Evolutionary conservation across 768 basidiomycete species (phyloP).

Genomic region (Naganishia vaughanmartiniae): DNA sequence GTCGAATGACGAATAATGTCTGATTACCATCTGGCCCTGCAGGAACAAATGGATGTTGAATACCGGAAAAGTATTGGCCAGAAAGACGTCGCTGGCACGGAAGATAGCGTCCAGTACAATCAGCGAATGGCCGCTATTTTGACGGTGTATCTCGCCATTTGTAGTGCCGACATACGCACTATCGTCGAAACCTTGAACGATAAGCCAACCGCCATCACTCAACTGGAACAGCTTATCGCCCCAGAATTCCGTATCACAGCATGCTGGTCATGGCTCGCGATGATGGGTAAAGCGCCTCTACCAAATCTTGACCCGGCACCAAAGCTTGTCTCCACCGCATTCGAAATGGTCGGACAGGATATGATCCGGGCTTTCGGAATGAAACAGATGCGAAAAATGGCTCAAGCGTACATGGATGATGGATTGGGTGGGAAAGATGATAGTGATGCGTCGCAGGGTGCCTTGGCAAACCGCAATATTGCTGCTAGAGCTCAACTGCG

Average conservation of each 20-base stretch:
- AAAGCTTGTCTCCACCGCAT: constrained; percentile 38
- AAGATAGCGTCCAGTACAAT: constrained; percentile 63
- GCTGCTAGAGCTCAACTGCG: constrained; percentile 24
- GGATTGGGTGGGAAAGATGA: constrained; percentile 35
- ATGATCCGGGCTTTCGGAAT: constrained; percentile 37
- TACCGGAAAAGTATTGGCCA: constrained; percentile 54
- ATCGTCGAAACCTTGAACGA: constrained; percentile 34
- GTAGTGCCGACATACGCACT: constrained; percentile 52
- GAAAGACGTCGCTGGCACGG: constrained; percentile 52
- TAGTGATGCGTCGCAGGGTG: constrained; percentile 4
- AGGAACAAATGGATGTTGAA: constrained; percentile 52
- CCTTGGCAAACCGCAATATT: constrained; percentile 15
- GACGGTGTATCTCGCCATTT: constrained; percentile 79
- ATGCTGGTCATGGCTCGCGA: constrained; percentile 46
- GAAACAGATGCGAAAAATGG: constrained; percentile 42
- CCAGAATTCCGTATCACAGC: constrained; percentile 38
- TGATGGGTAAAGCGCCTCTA: constrained; percentile 36
- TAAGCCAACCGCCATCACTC: constrained; percentile 36
- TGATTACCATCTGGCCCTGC: neutral
- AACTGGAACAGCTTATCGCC: constrained; percentile 38
- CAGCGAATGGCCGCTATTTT: constrained; percentile 72
- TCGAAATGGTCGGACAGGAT: constrained; percentile 38
- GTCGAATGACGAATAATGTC: neutral
- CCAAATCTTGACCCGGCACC: constrained; percentile 37
- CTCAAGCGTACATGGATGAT: constrained; percentile 39